These are phyloP conservation scores for carrot (Daucus carota) DNA, from an alignment of 129 eudicot species.

Conservation along the genomic window DNA sequence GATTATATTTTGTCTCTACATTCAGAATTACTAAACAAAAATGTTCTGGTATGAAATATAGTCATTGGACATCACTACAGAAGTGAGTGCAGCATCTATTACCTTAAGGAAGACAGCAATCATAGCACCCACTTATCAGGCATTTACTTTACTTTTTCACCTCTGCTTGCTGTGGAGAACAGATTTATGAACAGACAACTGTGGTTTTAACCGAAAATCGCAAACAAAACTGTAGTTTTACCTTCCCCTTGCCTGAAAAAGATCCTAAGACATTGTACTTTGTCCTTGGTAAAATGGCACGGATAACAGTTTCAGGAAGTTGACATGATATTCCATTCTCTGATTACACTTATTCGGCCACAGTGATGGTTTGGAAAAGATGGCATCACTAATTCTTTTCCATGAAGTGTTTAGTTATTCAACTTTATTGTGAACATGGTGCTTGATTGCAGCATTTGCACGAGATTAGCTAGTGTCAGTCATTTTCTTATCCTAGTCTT, in stretches of 20 bases:
- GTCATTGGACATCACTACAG: conserved; percentile 6
- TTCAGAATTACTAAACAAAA: conserved; percentile 20
- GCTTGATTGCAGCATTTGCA: neutral
- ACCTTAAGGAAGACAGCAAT: conserved; percentile 16
- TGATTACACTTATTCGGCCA: conserved; percentile 8
- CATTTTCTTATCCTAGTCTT: neutral
- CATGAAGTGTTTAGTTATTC: neutral
- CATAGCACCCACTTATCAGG: conserved; percentile 4
- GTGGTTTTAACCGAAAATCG: neutral
- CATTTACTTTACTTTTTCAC: neutral
- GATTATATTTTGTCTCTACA: conserved; percentile 30
- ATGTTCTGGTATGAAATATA: conserved; percentile 14
- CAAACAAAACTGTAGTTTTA: neutral
- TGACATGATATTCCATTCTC: conserved; percentile 6
- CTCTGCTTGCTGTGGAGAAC: neutral
- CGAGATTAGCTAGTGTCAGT: neutral
- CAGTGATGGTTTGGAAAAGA: neutral
- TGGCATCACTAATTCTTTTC: neutral
- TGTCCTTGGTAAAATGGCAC: neutral
- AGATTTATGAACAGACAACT: neutral
- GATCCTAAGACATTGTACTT: neutral
- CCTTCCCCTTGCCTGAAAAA: conserved; percentile 1
- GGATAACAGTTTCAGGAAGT: neutral
- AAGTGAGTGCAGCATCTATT: conserved; percentile 18
- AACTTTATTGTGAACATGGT: neutral